Evolutionary conservation across 2,329 filamentous ascomycete species (phyloP), one percentile per base, ranked within the genome.

Genomic region (Aspergillus hortae): DNA sequence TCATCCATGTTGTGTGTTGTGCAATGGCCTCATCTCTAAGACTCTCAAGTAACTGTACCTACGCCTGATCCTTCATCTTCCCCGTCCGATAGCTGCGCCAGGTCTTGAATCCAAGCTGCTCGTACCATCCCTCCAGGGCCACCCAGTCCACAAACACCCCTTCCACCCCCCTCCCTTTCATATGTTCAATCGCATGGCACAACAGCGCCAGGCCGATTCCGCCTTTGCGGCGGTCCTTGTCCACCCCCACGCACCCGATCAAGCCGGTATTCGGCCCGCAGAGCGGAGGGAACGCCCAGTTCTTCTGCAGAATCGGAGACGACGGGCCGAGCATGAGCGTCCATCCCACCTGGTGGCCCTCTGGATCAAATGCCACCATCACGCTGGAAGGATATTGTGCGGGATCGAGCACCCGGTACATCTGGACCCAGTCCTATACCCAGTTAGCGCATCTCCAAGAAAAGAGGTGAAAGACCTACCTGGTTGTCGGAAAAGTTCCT

Each of bases 81-180:
- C 63, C 68, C 5, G 63, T 61, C 36, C 68, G 58, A 61, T 77
- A 77, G 48, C 73, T 70, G 44, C 69, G 67, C 64, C 65, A 72
- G 4, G 65, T 61, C 52, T 68, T 48, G 55, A 74, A 76, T 1
- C 74, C 74, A 38, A 76, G 53, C 46, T 68, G 66, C 59, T 76
- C 75, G 61, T 77, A 77, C 60, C 71, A 77, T 14, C 74, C 74
- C 14, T 71, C 63, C 38, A 75, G 60, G 19, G 64, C 66, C 38
- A 74, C 72, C 67, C 69, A 76, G 50, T 78, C 74, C 44, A 78
- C 68, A 59, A 74, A 76, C 2, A 75, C 69, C 1, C 71, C 71
- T 32, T 76, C 67, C 1, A 74, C 56, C 1, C 70, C 73, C 33
- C 74, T 59, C 36, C 67, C 48, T 54, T 66, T 72, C 73, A 78